Percentiles rank a stretch among this genome's conserved stretches.
These are phyloP conservation scores for Buddleja alternifolia DNA, from an alignment of 257 asterid species.

Conservation along the genomic window DNA sequence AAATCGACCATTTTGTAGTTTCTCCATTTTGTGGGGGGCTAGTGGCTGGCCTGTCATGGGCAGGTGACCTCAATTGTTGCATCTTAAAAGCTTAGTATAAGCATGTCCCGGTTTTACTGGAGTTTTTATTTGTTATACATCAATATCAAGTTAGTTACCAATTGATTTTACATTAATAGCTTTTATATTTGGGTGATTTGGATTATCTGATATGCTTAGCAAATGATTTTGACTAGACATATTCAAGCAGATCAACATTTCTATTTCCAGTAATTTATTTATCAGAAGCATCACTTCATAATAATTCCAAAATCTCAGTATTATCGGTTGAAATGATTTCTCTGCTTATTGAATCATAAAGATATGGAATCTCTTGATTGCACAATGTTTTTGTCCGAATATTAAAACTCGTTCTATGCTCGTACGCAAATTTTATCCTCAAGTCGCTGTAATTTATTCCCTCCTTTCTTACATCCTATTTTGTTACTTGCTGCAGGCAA, in stretches of 20 bases:
- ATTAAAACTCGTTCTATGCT: not conserved
- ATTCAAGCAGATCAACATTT: conserved; percentile 24
- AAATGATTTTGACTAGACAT: not conserved
- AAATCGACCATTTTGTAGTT: not conserved
- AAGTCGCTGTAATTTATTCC: conserved; percentile 1
- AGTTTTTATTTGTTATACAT: conserved; percentile 9
- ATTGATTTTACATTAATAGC: conserved; percentile 3
- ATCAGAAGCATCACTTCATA: conserved; percentile 7
- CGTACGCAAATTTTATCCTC: not conserved
- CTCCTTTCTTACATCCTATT: not conserved
- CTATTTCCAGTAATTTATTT: conserved; percentile 4
- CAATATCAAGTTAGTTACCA: not conserved
- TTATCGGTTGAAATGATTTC: not conserved
- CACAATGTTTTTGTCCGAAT: conserved; percentile 6
- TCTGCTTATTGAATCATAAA: conserved; percentile 10
- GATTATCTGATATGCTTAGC: conserved; percentile 16
- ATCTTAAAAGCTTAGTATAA: conserved; percentile 13
- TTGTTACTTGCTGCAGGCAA: conserved; percentile 33
- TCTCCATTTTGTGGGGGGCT: not conserved
- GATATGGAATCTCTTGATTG: not conserved
- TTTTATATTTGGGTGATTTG: not conserved
- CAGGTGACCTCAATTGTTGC: conserved; percentile 24
- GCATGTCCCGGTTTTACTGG: conserved; percentile 2
- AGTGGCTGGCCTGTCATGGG: conserved; percentile 27
- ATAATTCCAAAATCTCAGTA: not conserved